Percentiles rank a stretch among this genome's conserved stretches.
Evolutionary conservation across 805 yeast species (phyloP).

Genomic region (Clavispora carvajalis): DNA sequence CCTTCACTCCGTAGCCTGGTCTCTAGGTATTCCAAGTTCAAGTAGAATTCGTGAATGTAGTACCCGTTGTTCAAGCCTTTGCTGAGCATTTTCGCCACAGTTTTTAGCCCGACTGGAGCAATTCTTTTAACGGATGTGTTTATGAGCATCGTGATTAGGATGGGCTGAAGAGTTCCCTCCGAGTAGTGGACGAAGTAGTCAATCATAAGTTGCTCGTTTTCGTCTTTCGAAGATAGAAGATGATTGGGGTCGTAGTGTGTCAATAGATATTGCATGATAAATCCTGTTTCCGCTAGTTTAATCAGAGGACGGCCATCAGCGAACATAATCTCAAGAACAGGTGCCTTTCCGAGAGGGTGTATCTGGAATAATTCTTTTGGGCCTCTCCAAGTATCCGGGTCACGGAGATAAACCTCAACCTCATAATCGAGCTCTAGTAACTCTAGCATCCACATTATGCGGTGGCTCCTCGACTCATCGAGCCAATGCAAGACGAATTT

Average conservation of each 20-base stretch:
- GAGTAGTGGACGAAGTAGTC: slow-evolving; percentile 51
- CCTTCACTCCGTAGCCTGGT: slow-evolving; percentile 23
- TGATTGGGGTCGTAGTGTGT: slow-evolving; percentile 42
- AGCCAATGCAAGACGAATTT: slow-evolving; percentile 29
- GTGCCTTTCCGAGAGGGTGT: slow-evolving; percentile 63
- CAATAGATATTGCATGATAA: slow-evolving; percentile 49
- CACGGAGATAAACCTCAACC: slow-evolving; percentile 47
- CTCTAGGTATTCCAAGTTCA: slow-evolving; percentile 39
- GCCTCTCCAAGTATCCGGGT: slow-evolving; percentile 38
- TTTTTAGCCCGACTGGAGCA: slow-evolving; percentile 46
- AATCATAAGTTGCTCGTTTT: slow-evolving; percentile 37
- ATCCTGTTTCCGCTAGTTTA: slow-evolving; percentile 55
- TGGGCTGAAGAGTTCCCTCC: slow-evolving; percentile 61
- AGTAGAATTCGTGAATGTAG: slow-evolving; percentile 42
- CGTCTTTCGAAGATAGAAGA: slow-evolving; percentile 32
- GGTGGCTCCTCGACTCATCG: slow-evolving; percentile 52
- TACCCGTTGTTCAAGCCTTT: slow-evolving; percentile 44
- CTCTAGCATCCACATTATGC: slow-evolving; percentile 64
- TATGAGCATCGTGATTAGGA: slow-evolving; percentile 33
- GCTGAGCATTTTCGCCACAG: slow-evolving; percentile 39
- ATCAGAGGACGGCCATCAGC: slow-evolving; percentile 31
- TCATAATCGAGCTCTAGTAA: slow-evolving; percentile 52
- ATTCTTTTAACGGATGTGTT: slow-evolving; percentile 35
- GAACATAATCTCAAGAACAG: slow-evolving; percentile 43
- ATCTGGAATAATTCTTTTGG: slow-evolving; percentile 40